Base-by-base conservation (phyloP, 2,329 filamentous ascomycete species). In the Gnomoniopsis sp. region DNA sequence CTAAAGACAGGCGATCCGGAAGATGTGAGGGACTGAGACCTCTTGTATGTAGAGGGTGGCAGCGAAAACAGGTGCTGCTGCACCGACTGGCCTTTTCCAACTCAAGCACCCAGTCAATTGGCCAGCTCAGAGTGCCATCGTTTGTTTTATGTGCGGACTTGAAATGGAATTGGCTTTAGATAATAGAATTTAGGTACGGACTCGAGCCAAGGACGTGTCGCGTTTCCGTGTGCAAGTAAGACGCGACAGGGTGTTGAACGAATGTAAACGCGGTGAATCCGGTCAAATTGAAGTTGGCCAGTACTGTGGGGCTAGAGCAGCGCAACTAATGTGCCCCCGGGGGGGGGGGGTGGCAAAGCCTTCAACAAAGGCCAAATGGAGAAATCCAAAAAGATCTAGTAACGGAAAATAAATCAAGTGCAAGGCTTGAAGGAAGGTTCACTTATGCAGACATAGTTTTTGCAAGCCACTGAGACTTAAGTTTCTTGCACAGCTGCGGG, bases 401-500 rank as follows among this genome's bases (percentile, higher is more conserved):
- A 30, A 30, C 26, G 8, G 26, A 30, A 30, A 41, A 41, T n/a
- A 43, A 3, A 43, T 43, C 38, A 43, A 17, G 38, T 12, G n/a
- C 6, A 17, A 15, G 38, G 38, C 14, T 15, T 17, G n/a, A n/a
- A n/a, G n/a, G n/a, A n/a, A n/a, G n/a, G 12, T 6, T 41, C 4
- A 30, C 38, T 46, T 6, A 46, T 46, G n/a, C 10, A 46, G 36
- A 41, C 36, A 41, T 41, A n/a, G 3, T 41, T n/a, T 6, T 3
- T n/a, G 12, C 12, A 14, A 41, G 12, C 14, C 6, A 41, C 17
- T 15, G 4, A 15, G 12, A 11, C 7, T n/a, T 15, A 46, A 46
- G 7, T 46, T 21, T 44, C 19, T 23, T 23, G 44, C 44, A 55
- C 48, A 49, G 41, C 44, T 33, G 60, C 60, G 73, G 73, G 73